phyloP scores from a whole-genome alignment of 148 eudicot species.

The Vaccinium myrtillus region DNA sequence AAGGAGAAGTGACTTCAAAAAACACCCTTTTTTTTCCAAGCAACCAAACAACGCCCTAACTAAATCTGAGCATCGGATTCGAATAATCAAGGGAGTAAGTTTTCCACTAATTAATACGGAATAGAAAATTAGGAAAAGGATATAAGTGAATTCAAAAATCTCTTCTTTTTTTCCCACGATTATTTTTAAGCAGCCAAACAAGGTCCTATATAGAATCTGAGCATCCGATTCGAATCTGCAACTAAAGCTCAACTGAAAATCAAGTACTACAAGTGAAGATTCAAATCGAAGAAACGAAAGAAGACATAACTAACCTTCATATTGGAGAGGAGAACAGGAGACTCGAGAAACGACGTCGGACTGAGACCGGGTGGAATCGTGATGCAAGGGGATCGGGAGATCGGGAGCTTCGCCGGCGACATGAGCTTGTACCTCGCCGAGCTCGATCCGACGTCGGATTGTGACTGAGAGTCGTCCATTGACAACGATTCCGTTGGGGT shows the following conservation, averaged over 20 bases:
- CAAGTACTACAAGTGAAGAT: background rate
- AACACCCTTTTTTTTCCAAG: background rate
- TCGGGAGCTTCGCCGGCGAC: slow-evolving; percentile 95
- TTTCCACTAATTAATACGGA: background rate
- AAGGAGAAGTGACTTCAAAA: background rate
- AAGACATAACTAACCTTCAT: slow-evolving; percentile 56
- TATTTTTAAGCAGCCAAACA: slow-evolving; percentile 13
- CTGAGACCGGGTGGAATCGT: slow-evolving; percentile 88
- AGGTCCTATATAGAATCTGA: background rate
- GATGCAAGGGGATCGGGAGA: slow-evolving; percentile 67
- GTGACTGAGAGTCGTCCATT: slow-evolving; percentile 23
- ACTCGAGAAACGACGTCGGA: slow-evolving; percentile 90
- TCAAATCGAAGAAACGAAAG: background rate
- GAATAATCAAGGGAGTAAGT: background rate
- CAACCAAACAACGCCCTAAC: slow-evolving; percentile 7
- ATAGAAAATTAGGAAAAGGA: background rate
- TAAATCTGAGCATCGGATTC: background rate
- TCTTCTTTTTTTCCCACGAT: background rate
- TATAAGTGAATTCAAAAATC: background rate
- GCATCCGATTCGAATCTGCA: slow-evolving; percentile 11
- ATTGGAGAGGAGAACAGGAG: slow-evolving; percentile 91
- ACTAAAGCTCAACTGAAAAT: background rate
- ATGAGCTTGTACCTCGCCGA: slow-evolving; percentile 68
- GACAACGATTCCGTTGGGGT: too few relatives aligned
- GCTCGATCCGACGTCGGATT: slow-evolving; percentile 18